Evolutionary conservation across 2,329 filamentous ascomycete species (phyloP).

Genomic region (Beauveria pseudobassiana): DNA sequence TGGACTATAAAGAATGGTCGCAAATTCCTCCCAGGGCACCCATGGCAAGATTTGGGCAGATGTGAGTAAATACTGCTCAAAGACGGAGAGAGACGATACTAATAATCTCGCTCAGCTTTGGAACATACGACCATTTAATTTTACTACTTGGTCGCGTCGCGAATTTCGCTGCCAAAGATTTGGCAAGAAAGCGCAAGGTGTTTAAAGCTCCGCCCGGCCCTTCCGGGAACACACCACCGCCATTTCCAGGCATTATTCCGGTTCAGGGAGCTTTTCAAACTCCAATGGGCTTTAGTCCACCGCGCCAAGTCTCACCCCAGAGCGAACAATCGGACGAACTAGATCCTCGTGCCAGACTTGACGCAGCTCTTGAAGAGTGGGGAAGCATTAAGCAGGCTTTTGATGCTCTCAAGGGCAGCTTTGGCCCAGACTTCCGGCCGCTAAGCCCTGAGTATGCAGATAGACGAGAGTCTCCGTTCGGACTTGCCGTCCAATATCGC

Average conservation of each 20-base stretch:
- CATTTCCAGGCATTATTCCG: constrained; percentile 50
- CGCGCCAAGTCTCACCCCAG: constrained; percentile 35
- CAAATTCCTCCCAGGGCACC: constrained; percentile 80
- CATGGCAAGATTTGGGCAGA: constrained; percentile 66
- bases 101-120: constrained; percentile 51
- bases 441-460: constrained; percentile 59
- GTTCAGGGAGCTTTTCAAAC: constrained; percentile 40
- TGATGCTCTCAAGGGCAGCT: constrained; percentile 52
- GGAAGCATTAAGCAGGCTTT: constrained; percentile 66
- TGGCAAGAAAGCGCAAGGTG: constrained; percentile 67
- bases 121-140: constrained; percentile 81
- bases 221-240: constrained; percentile 26
- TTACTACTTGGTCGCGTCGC: constrained; percentile 73
- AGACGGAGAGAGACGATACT: neutral
- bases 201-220: constrained; percentile 23
- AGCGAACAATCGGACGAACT: constrained; percentile 40
- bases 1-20: constrained; percentile 75
- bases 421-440: constrained; percentile 71
- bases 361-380: constrained; percentile 73
- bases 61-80: constrained; percentile 37
- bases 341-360: constrained; percentile 57
- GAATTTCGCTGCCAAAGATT: constrained; percentile 70
- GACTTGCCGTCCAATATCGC: constrained; percentile 70
- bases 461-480: constrained; percentile 66
- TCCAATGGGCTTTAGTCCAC: constrained; percentile 49